phyloP scores from a whole-genome alignment of 495 filamentous ascomycete species.

The Penicillium salamii region DNA sequence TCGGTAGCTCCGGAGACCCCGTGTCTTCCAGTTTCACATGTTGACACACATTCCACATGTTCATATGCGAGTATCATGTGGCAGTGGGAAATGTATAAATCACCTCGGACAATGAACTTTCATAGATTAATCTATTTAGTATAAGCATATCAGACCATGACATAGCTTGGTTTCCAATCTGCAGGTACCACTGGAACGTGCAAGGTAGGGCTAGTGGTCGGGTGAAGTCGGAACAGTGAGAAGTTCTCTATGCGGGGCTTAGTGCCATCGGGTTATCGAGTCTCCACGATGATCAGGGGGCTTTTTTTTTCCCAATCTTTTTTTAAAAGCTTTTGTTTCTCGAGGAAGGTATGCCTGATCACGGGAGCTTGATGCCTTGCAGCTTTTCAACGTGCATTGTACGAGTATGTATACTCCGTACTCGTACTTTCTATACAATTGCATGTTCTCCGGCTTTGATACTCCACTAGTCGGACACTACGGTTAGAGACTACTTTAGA shows the following conservation, averaged over 20 bases:
- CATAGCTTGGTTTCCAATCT: slow-evolving; percentile 3
- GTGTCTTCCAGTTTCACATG: slow-evolving; percentile 1
- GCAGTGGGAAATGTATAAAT: too few species aligned
- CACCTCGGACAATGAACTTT: too few species aligned
- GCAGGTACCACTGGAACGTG: slow-evolving; percentile 17
- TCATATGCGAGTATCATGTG: background rate
- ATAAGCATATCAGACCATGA: too few species aligned
- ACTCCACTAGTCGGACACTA: too few species aligned
- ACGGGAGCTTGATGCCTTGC: background rate
- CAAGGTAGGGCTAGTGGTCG: slow-evolving; percentile 16
- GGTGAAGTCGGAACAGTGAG: slow-evolving; percentile 23
- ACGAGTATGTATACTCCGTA: too few species aligned
- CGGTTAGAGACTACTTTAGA: background rate
- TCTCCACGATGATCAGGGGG: slow-evolving; percentile 24
- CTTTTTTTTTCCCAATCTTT: too few species aligned
- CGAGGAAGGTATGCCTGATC: background rate
- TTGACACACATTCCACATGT: background rate
- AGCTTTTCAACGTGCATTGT: background rate
- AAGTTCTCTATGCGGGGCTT: slow-evolving; percentile 21
- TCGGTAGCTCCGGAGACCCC: background rate
- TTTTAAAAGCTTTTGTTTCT: too few species aligned
- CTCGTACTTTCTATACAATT: too few species aligned
- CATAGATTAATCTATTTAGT: background rate
- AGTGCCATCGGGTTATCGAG: slow-evolving; percentile 11
- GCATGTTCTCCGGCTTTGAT: too few species aligned